These are phyloP conservation scores for Kazachstania bromeliacearum DNA, from an alignment of 805 yeast species.

Conservation along the genomic window DNA sequence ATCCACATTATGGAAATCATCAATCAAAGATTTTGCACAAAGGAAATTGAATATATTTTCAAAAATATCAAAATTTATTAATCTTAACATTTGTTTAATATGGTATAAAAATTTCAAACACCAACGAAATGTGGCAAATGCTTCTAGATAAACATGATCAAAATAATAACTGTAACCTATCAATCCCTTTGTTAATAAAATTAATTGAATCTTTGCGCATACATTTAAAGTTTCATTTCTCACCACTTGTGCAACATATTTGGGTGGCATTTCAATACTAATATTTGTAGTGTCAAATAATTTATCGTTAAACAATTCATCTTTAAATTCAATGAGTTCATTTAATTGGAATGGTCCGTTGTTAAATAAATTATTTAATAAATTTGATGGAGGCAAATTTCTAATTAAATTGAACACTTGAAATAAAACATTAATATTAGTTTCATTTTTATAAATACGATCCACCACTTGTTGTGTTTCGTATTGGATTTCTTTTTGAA, in stretches of 20 bases:
- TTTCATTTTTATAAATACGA: no score
- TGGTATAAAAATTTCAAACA: slow-evolving; percentile 15
- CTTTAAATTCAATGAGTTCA: not conserved
- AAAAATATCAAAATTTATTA: no score
- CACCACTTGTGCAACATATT: slow-evolving; percentile 11
- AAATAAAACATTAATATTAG: no score
- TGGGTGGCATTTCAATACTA: slow-evolving; percentile 11
- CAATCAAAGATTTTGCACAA: slow-evolving; percentile 10
- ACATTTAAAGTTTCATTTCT: slow-evolving; percentile 5
- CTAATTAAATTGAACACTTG: no score
- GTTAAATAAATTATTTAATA: not conserved
- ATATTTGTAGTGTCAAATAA: slow-evolving; percentile 1
- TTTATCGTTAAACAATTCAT: not conserved
- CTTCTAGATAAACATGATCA: slow-evolving; percentile 10
- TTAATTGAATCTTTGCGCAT: slow-evolving; percentile 4
- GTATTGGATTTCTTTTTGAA: no score
- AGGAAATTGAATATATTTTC: slow-evolving; percentile 1
- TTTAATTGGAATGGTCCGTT: not conserved
- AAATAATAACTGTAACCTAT: slow-evolving; percentile 8
- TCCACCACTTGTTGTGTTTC: no score
- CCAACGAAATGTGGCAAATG: slow-evolving; percentile 15
- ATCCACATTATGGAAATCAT: slow-evolving; percentile 7
- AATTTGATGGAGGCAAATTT: no score
- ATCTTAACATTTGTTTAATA: no score
- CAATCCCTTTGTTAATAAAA: slow-evolving; percentile 5